These are phyloP conservation scores for Brasenia schreberi DNA, from an alignment of 164 flowering plant genomes.

Conservation along the genomic window DNA sequence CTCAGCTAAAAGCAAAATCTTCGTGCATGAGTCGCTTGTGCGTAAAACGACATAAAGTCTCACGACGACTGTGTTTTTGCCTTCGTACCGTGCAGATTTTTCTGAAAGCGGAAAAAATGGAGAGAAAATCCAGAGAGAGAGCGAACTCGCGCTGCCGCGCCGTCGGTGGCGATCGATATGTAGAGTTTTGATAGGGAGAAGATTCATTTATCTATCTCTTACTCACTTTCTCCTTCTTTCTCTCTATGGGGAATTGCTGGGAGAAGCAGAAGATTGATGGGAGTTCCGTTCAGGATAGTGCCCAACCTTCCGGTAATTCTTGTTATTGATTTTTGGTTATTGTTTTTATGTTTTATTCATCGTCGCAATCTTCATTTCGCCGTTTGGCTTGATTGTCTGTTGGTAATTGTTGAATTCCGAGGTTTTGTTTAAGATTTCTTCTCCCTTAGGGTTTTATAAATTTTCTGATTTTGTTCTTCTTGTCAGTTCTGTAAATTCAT, in stretches of 20 bases:
- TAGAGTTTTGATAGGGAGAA: background rate
- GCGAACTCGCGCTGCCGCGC: background rate
- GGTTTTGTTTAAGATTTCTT: no score
- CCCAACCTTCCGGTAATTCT: conserved; percentile 1
- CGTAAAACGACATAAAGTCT: no score
- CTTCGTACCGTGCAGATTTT: no score
- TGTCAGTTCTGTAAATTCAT: no score
- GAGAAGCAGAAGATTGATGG: background rate
- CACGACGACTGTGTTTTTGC: background rate
- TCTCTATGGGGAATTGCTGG: background rate
- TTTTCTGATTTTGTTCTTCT: no score
- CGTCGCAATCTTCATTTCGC: no score
- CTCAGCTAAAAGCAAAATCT: no score
- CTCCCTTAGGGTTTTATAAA: no score
- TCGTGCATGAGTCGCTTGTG: no score
- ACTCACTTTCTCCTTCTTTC: background rate
- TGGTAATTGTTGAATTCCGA: no score
- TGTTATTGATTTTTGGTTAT: background rate
- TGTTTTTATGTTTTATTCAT: background rate
- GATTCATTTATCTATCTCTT: background rate
- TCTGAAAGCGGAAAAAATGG: background rate
- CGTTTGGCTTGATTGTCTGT: no score
- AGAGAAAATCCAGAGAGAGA: background rate
- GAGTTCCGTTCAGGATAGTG: background rate
- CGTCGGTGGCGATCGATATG: background rate